Evolutionary conservation across 31 red algal genomes (phyloP).

Genomic region (Odonthalia washingtoniensis): DNA sequence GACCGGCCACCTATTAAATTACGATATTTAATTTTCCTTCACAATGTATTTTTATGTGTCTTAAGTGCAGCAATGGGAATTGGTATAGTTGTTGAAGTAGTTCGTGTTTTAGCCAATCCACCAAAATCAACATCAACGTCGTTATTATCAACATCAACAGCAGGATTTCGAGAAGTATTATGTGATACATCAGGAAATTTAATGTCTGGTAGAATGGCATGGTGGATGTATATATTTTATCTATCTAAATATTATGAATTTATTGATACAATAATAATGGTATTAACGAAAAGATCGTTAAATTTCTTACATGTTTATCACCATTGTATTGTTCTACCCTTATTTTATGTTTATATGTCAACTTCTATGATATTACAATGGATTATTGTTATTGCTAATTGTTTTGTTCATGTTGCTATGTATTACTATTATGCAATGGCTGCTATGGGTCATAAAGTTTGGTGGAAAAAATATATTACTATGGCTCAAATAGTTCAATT

Average conservation of each 20-base stretch:
- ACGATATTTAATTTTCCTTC: slow-evolving; percentile 54
- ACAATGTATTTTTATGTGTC: slow-evolving; percentile 87
- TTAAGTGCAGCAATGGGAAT: slow-evolving; percentile 84
- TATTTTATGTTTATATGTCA: slow-evolving; percentile 96
- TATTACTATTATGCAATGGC: slow-evolving; percentile 95
- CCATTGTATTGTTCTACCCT: slow-evolving; percentile 88
- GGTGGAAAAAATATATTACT: slow-evolving; percentile 99
- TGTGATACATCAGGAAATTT: slow-evolving; percentile 67
- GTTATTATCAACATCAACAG: slow-evolving; percentile 6
- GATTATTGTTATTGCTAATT: slow-evolving; percentile 96
- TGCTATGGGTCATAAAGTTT: slow-evolving; percentile 75
- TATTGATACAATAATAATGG: slow-evolving; percentile 96
- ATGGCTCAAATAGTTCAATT: slow-evolving; percentile 97
- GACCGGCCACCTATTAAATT: slow-evolving; percentile 73
- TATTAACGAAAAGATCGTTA: slow-evolving; percentile 91
- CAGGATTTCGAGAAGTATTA: slow-evolving; percentile 57
- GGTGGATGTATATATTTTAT: slow-evolving; percentile 99
- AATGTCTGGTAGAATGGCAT: slow-evolving; percentile 84
- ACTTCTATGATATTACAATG: slow-evolving; percentile 92
- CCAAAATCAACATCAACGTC: neutral
- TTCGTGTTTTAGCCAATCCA: slow-evolving; percentile 12
- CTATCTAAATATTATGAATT: slow-evolving; percentile 98
- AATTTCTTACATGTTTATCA: slow-evolving; percentile 98
- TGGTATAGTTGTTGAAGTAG: slow-evolving; percentile 72
- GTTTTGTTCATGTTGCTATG: slow-evolving; percentile 97